Base-by-base conservation (phyloP, 2,329 filamentous ascomycete genomes). In the Intubia oerlemansii region DNA sequence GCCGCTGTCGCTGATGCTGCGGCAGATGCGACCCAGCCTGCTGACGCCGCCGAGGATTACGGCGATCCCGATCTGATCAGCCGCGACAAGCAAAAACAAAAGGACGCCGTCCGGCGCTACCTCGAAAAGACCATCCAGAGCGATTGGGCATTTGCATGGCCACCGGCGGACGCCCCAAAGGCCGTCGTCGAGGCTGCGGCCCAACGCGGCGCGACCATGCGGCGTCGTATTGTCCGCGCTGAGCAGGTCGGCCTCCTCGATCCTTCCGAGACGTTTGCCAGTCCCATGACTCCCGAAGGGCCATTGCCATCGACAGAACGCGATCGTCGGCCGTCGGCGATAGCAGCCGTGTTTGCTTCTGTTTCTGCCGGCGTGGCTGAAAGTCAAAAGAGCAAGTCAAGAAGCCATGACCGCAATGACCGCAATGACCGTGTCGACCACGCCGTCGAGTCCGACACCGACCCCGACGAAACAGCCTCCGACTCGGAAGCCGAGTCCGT, bases 111-210 rank as follows among this genome's bases (percentile, higher is more conserved):
- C 20, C 63, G 54, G 40, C 58, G 52, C 28, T 63, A 61, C 38
- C 48, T 75, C 2, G 46, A 51, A 3, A 53, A 57, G 14, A 64
- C 58, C 37, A 50, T 74, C 23, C 59, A 56, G 35, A 57, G 55
- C 35, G 66, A 72, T 41, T 75, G 68, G 69, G 48, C 52, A 1
- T 74, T 69, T 40, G 38, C 50, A 19, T 72, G 66, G 66, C 60
- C 63, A 2, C 52, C 49, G 14, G 25, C 32, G 6, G 21, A 28
- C 7, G 26, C 14, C 24, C 29, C 12, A 13, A 12, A n/a, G 9
- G 24, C 16, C 3, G 5, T 9, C 7, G 16, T 17, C 9, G 14
- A 10, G 9, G 23, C 25, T 2, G 23, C 12, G 11, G 10, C 30
- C 11, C 30, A 25, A 11, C 26, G 17, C 4, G 22, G 24, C 4